These are phyloP conservation scores for Sordaria brevicollis DNA, from an alignment of 495 filamentous ascomycete species.

Conservation along the genomic window DNA sequence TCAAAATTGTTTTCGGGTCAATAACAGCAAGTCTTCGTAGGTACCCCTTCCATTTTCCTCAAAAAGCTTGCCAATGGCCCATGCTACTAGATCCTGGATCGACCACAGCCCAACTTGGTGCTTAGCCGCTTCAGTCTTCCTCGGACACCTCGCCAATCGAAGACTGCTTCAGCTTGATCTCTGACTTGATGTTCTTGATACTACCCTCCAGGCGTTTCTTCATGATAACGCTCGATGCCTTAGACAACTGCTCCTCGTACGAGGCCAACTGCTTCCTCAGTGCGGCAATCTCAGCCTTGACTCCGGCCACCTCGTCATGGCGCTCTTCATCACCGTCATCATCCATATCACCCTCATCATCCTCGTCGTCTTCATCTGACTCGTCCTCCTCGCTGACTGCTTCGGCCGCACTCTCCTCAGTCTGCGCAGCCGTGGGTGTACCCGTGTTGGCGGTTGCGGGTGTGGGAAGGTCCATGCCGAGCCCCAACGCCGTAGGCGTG, in stretches of 20 bases:
- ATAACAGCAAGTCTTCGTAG: too few relatives aligned
- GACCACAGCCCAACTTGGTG: not conserved
- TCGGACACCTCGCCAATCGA: slow-evolving; percentile 38
- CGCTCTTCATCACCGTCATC: slow-evolving; percentile 37
- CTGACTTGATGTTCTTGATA: slow-evolving; percentile 41
- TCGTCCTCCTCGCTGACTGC: slow-evolving; percentile 40
- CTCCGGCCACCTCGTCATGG: slow-evolving; percentile 35
- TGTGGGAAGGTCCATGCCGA: slow-evolving; percentile 23
- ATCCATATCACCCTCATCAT: slow-evolving; percentile 34
- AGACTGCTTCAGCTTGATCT: slow-evolving; percentile 49
- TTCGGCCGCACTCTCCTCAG: slow-evolving; percentile 22
- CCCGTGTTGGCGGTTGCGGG: slow-evolving; percentile 25
- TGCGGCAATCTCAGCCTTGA: slow-evolving; percentile 45
- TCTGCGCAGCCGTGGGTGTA: slow-evolving; percentile 14
- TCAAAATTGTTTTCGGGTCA: not conserved
- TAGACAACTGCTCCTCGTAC: slow-evolving; percentile 25
- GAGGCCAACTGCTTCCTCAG: slow-evolving; percentile 35
- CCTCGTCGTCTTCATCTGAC: slow-evolving; percentile 40
- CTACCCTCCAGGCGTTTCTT: slow-evolving; percentile 42
- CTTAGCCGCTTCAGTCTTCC: slow-evolving; percentile 17
- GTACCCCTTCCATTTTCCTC: too few relatives aligned
- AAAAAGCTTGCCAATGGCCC: not conserved
- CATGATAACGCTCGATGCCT: slow-evolving; percentile 36
- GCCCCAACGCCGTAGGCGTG: slow-evolving; percentile 20
- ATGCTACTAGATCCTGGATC: not conserved